Conservation (phyloP, 352 stramenopile genomes). For the Phytopythium sindhum region DNA sequence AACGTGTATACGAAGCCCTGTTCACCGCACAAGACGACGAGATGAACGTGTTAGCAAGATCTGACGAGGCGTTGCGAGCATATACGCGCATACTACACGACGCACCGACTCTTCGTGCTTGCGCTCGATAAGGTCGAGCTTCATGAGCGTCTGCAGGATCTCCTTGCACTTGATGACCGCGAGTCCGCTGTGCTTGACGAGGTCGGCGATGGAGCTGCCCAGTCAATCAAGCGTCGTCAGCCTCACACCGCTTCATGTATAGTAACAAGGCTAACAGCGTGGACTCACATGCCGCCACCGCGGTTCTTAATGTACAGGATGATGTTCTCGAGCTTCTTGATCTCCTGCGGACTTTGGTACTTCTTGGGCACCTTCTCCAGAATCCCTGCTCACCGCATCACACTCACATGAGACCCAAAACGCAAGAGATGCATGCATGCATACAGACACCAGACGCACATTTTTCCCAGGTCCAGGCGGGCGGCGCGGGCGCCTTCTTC, state of each 20-base stretch:
- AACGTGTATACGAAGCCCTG: conserved; percentile 81
- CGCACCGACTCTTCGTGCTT: conserved; percentile 71
- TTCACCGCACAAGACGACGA: neutral
- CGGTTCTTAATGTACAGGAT: conserved; percentile 85
- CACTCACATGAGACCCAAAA: neutral
- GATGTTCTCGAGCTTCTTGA: conserved; percentile 86
- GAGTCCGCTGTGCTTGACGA: conserved; percentile 77
- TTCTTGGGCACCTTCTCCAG: conserved; percentile 79
- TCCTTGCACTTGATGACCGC: conserved; percentile 86
- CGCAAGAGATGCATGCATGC: too few relatives aligned
- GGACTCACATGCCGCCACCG: conserved; percentile 67
- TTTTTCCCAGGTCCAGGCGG: conserved; percentile 79
- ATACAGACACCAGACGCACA: conserved; percentile 27
- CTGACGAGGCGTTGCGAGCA: neutral
- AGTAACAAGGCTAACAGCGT: neutral
- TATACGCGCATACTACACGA: neutral
- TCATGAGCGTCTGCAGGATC: conserved; percentile 86
- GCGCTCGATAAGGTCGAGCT: conserved; percentile 73
- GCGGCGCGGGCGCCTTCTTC: conserved; percentile 28
- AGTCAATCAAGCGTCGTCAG: neutral
- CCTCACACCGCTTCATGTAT: neutral
- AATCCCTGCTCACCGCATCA: conserved; percentile 33
- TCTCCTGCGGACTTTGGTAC: conserved; percentile 72
- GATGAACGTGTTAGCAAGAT: conserved; percentile 4
- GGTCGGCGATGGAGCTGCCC: conserved; percentile 70